These are phyloP conservation scores for Euphorbia lathyris DNA, from an alignment of 345 rosid species.

Conservation along the genomic window DNA sequence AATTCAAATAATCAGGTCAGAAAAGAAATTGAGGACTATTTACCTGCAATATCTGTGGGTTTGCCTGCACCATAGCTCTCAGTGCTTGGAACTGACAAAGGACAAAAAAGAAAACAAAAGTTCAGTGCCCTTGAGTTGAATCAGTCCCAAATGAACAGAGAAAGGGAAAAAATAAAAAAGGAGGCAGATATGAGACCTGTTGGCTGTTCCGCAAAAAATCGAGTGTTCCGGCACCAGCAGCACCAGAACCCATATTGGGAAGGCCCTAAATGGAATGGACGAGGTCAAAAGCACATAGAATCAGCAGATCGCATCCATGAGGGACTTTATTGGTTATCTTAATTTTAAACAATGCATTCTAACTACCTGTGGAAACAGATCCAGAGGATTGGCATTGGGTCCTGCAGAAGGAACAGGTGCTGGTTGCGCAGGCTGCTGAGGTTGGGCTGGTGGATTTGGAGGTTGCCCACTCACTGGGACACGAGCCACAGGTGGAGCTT, in stretches of 20 bases:
- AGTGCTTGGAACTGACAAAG: constrained; percentile 71
- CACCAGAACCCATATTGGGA: constrained; percentile 72
- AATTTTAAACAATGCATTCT: not conserved
- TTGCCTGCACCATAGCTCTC: constrained; percentile 80
- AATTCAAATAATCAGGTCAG: not conserved
- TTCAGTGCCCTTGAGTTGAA: not conserved
- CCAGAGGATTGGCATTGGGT: constrained; percentile 86
- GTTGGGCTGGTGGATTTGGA: constrained; percentile 44
- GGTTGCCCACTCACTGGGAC: constrained; percentile 45
- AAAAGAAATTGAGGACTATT: constrained; percentile 2
- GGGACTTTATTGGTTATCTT: not conserved
- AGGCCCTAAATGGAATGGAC: constrained; percentile 50
- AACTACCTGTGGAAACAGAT: constrained; percentile 90
- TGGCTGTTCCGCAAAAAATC: constrained; percentile 88
- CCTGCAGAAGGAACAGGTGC: constrained; percentile 50
- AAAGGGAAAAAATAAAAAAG: not conserved
- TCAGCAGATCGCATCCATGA: constrained; percentile 1
- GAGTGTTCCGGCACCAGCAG: constrained; percentile 68
- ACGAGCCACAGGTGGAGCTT: constrained; percentile 45
- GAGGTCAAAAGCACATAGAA: not conserved
- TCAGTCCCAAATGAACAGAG: not conserved
- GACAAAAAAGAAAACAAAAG: constrained; percentile 4
- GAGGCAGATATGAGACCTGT: constrained; percentile 46
- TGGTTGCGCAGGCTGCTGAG: constrained; percentile 51
- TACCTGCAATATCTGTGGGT: constrained; percentile 79